Evolutionary conservation across 176 grass and related monocot genomes (phyloP).

Genomic region (Calamus simplicifolius): DNA sequence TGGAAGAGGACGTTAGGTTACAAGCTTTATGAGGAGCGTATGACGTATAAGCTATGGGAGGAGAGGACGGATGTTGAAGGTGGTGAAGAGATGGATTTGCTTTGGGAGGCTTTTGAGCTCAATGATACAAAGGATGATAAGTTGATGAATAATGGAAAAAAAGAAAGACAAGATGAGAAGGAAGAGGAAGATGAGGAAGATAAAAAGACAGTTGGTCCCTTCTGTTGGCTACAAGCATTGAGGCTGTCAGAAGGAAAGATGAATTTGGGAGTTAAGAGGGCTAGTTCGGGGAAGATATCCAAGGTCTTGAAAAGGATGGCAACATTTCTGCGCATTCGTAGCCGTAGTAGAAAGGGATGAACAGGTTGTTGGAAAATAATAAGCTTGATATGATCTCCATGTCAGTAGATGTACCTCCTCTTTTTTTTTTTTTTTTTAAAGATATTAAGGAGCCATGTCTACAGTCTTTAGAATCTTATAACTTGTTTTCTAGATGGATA

Average conservation of each 20-base stretch:
- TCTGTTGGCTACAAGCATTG: conserved; percentile 87
- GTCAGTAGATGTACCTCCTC: no score
- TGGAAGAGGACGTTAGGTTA: conserved; percentile 93
- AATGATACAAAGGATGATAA: conserved; percentile 19
- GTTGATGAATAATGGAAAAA: conserved; percentile 6
- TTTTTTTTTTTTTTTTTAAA: no score
- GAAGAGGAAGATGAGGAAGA: conserved; percentile 19
- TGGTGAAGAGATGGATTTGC: conserved; percentile 79
- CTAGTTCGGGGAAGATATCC: conserved; percentile 69
- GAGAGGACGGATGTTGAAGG: conserved; percentile 25
- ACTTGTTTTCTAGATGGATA: no score
- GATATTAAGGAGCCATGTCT: no score
- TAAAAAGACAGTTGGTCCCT: conserved; percentile 38
- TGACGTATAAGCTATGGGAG: conserved; percentile 46
- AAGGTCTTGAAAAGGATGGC: conserved; percentile 69
- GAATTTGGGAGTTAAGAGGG: conserved; percentile 65
- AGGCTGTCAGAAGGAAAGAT: conserved; percentile 82
- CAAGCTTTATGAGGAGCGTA: conserved; percentile 89
- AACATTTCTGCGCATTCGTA: conserved; percentile 35
- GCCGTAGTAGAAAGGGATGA: conserved; percentile 20
- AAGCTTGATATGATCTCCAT: no score
- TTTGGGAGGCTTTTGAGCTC: conserved; percentile 94
- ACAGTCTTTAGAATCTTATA: no score
- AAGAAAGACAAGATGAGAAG: conserved; percentile 3
- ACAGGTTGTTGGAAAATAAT: background rate